Percentiles rank a stretch among this genome's conserved stretches.
phyloP scores from a whole-genome alignment of 2,329 filamentous ascomycete species.

The Aspergillus sp. region DNA sequence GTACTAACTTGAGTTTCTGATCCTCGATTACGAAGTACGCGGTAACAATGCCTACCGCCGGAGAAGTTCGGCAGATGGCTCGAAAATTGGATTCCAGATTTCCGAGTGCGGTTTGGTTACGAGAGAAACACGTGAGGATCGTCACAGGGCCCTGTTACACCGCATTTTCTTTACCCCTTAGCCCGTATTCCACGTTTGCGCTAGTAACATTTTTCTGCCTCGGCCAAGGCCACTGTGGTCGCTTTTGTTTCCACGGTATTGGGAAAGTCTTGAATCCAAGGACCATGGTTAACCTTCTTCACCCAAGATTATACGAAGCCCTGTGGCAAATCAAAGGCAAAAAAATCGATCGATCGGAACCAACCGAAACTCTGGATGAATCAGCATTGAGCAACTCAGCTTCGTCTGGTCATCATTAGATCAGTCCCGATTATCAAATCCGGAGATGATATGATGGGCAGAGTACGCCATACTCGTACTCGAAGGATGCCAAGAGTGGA shows the following conservation, averaged over 20 bases:
- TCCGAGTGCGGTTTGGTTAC: no score
- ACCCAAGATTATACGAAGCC: no score
- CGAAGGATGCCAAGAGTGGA: neutral
- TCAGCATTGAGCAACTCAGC: neutral
- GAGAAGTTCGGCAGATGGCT: neutral
- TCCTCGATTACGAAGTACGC: neutral
- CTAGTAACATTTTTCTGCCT: neutral
- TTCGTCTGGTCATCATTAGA: neutral
- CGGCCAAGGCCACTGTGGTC: no score
- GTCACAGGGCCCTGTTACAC: neutral
- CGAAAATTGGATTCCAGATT: neutral
- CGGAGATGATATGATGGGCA: neutral
- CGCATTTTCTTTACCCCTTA: neutral
- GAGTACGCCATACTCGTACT: no score
- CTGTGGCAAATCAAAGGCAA: neutral
- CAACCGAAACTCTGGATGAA: neutral
- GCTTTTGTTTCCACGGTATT: no score
- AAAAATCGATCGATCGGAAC: neutral
- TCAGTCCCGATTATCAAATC: neutral
- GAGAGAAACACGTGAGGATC: slow-evolving; percentile 3
- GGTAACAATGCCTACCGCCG: neutral
- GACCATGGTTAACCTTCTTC: neutral
- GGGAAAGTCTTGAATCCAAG: neutral
- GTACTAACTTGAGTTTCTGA: neutral
- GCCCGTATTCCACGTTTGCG: neutral